Conservation (phyloP, 306 rosid genomes). For the Nissolia schottii region DNA sequence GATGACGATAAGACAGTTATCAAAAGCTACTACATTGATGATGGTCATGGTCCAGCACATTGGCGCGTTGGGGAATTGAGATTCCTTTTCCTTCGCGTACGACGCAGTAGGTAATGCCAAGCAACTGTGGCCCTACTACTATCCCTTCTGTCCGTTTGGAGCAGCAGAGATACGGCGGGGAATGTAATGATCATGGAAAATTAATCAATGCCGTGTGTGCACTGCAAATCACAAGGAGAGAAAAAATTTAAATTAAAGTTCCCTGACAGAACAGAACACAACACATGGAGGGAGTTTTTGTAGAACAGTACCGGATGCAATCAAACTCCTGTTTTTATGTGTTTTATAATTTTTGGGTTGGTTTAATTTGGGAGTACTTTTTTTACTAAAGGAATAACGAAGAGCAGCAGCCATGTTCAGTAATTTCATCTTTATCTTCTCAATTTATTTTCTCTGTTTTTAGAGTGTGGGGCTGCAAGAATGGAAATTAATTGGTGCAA, state of each 20-base stretch:
- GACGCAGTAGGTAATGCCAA: conserved; percentile 42
- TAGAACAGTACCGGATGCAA: conserved; percentile 3
- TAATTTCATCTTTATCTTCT: background rate
- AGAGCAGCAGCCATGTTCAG: conserved; percentile 9
- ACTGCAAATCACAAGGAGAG: background rate
- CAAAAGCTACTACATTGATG: no score
- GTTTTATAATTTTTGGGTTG: background rate
- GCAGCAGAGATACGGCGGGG: conserved; percentile 35
- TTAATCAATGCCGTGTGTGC: conserved; percentile 18
- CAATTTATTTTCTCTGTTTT: background rate
- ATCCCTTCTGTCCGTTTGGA: conserved; percentile 31
- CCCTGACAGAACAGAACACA: conserved; percentile 37
- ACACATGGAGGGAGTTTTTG: conserved; percentile 12
- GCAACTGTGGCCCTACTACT: conserved; percentile 41
- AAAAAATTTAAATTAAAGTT: background rate
- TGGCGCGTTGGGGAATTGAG: conserved; percentile 24
- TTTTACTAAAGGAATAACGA: conserved; percentile 3
- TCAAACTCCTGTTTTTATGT: background rate
- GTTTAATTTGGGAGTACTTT: background rate
- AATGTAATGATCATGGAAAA: conserved; percentile 37
- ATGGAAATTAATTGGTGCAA: background rate
- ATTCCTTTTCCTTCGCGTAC: conserved; percentile 36
- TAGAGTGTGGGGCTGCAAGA: no score
- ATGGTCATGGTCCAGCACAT: conserved; percentile 29
- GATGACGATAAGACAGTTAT: conserved; percentile 19